phyloP scores from a whole-genome alignment of 345 rosid genomes.

The Physaria fendleri region DNA sequence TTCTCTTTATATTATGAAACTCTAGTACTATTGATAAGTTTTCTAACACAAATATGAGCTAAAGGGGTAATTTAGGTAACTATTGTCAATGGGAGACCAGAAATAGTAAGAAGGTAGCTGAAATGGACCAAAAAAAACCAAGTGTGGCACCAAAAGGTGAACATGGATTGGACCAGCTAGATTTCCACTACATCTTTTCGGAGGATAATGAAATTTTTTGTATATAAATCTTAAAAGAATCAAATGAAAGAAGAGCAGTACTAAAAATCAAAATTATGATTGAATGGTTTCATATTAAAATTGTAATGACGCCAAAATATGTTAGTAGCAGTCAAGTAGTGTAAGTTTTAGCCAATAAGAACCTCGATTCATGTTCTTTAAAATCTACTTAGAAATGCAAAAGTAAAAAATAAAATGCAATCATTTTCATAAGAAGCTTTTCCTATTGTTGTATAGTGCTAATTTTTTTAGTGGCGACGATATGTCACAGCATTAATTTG shows the following conservation, averaged over 20 bases:
- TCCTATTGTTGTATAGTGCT: not conserved
- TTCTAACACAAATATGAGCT: no score
- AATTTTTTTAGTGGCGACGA: not conserved
- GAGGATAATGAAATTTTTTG: slow-evolving; percentile 21
- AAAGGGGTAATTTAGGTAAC: not conserved
- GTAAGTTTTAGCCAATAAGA: slow-evolving; percentile 20
- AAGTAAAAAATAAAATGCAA: slow-evolving; percentile 3
- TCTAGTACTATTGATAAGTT: no score
- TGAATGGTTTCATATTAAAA: slow-evolving; percentile 11
- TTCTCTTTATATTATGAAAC: no score
- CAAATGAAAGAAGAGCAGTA: not conserved
- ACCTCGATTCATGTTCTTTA: slow-evolving; percentile 17
- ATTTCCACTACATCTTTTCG: slow-evolving; percentile 41
- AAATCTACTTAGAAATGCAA: slow-evolving; percentile 5
- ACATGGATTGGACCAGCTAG: slow-evolving; percentile 52
- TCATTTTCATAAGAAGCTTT: not conserved
- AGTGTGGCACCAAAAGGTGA: slow-evolving; percentile 30
- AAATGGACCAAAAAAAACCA: slow-evolving; percentile 32
- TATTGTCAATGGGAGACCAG: not conserved
- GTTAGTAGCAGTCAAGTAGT: slow-evolving; percentile 18
- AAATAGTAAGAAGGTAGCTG: slow-evolving; percentile 24
- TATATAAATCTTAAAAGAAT: slow-evolving; percentile 21
- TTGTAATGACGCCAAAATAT: slow-evolving; percentile 21
- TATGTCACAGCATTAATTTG: not conserved
- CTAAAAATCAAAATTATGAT: slow-evolving; percentile 5